Evolutionary conservation across 306 rosid genomes (phyloP), one percentile per base, ranked within the genome.

Genomic region (Vachellia pachyceras): DNA sequence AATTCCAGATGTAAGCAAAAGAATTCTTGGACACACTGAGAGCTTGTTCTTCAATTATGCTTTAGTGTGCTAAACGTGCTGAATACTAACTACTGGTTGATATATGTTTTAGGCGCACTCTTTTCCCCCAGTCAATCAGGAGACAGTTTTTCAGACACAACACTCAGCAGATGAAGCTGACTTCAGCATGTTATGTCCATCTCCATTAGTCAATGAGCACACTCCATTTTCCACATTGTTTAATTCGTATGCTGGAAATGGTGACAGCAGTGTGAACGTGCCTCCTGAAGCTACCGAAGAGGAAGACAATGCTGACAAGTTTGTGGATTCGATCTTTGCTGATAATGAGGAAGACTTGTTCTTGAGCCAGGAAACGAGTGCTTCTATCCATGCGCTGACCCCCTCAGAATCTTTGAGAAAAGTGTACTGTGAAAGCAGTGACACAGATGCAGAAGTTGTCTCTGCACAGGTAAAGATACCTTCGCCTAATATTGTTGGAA

Each of bases 1-100:
- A 82, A 41, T 65, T 74, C 64, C 64, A 47, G 77, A 54, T 84
- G 94, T 92, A 80, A 85, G 92, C 60, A 49, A 72, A 45, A 83
- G 65, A 45, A 66, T 82, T 18, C 35, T 37, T 60, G 67, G n/a
- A 44, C 57, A 44, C 54, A 63, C 65, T 15, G 68, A 17, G 63
- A 68, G 72, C 33, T 65, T 37, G 39, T 50, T 39, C 29, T 12
- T 75, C 46, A 18, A 49, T 60, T 35, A 45, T 76, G 63, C 36
- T 23, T 69, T 22, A 23, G 37, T 54, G 35, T 37, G 36, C 23
- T 68, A 82, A 77, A 78, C 55, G 49, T 58, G 68, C 46, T 40
- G 39, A 73, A 3, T 70, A 44, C 9, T 80, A n/a, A 84, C 10
- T 54, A 40, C 10, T 74, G 66, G 18, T 79, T 85, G 29, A 15